Evolutionary conservation across 495 filamentous ascomycete genomes (phyloP).

Genomic region (Tirmania nivea): DNA sequence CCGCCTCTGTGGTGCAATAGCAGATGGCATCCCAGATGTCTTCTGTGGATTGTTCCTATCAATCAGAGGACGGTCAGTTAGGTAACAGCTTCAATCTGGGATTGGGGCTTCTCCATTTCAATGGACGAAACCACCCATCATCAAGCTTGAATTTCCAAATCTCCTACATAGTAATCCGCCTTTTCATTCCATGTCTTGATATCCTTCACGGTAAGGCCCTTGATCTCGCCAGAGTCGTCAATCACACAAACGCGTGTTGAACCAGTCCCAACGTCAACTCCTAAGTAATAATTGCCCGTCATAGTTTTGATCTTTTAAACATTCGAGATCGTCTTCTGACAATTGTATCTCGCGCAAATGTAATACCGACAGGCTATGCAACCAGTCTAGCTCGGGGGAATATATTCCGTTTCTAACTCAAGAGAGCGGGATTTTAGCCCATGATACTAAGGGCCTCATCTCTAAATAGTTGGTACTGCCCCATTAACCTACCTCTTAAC

Average conservation of each 20-base stretch:
- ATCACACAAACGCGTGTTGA: slow-evolving; percentile 90
- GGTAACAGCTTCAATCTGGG: neutral
- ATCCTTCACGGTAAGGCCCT: slow-evolving; percentile 69
- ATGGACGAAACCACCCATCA: neutral
- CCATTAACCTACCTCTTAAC: no score
- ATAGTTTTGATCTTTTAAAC: neutral
- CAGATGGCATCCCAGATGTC: slow-evolving; percentile 93
- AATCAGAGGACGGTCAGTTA: neutral
- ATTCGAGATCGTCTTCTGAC: neutral
- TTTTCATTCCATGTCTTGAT: slow-evolving; percentile 91
- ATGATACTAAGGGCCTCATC: no score
- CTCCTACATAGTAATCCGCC: slow-evolving; percentile 59
- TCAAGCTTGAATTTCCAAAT: neutral
- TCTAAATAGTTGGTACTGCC: no score
- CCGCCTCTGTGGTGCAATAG: slow-evolving; percentile 50
- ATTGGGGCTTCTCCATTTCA: neutral
- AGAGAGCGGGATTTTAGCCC: no score
- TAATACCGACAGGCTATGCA: no score
- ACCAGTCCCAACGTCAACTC: slow-evolving; percentile 89
- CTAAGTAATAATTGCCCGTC: slow-evolving; percentile 40
- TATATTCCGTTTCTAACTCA: no score
- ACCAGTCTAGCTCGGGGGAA: no score
- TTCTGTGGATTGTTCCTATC: slow-evolving; percentile 89
- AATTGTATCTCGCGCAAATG: no score
- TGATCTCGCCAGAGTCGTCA: slow-evolving; percentile 73